Base-by-base conservation (phyloP, 176 grass and related monocot species). In the Bonia amplexicaulis region DNA sequence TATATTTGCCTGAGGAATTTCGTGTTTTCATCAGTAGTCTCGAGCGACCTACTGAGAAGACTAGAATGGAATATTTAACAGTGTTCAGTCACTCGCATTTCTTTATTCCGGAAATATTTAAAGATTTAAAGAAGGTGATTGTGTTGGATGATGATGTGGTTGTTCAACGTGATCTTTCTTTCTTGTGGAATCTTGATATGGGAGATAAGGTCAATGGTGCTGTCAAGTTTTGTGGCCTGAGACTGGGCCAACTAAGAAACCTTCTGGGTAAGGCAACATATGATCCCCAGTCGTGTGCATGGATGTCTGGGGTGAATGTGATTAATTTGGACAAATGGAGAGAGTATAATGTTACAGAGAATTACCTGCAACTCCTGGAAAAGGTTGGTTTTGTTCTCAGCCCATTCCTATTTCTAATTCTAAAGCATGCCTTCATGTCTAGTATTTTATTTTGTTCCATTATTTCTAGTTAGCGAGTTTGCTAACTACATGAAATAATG, bases 71-170 rank as follows among this genome's bases (percentile, higher is more conserved):
- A 46, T 99, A 99, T 84, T 82, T 99, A 82, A 86, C 93, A 48
- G 63, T 99, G 71, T 99, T 99, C 80, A 92, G 96, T 85, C 96
- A 99, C 82, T 96, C 96, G 9, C 96, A 99, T 85, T 99, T 94
- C 89, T 85, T 96, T 82, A 89, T 99, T 83, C 91, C 96, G 1
- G 91, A 99, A 88, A 93, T 99, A 89, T 99, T 99, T 83, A 99
- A 91, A 75, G 91, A 92, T 85, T 88, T 99, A 73, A 95, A 94
- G 75, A 93, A 89, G 87, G 88, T 96, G 71, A 77, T 99, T 72
- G 78, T 99, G 71, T 89, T 99, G 71, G 96, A 99, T 78, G 96
- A 99, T 92, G 96, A 99, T 82, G 87, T 99, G 84, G 85, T 99
- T 81, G 87, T 99, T 88, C 96, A 96, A 80, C 91, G 53, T 83